Evolutionary conservation across 129 eudicot species (phyloP), one percentile per base, ranked within the genome.

Genomic region (Apium graveolens): DNA sequence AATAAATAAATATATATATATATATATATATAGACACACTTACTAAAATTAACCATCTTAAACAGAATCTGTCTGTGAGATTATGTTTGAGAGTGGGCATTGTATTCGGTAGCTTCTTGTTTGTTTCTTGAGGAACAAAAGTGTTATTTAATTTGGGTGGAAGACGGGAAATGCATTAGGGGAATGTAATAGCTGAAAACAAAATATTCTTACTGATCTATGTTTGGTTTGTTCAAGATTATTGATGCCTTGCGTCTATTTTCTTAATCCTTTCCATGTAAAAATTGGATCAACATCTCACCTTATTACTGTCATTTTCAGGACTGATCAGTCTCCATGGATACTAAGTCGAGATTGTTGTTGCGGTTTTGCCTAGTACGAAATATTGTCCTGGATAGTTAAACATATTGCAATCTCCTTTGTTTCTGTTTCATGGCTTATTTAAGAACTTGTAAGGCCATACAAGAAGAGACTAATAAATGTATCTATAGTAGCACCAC

Each of bases 161-260:
- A n/a, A 57, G 66, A 60, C 1, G 16, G 32, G 65, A 60, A 60
- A 60, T 60, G 34, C 66, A 60, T 26, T 60, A 3, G 7, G 8
- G 14, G 10, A n/a, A 10, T 2, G 24, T 24, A 9, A 24, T 57
- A 57, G 11, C 63, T 21, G 27, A 53, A 53, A 21, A 57, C 32
- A 57, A 6, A n/a, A 1, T 57, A 8, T 57, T 24, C 27, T 24
- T 57, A 9, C 65, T 21, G 9, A 8, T 55, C 3, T n/a, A 24
- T 57, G 32, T 57, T 60, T n/a, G 68, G 5, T n/a, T n/a, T 60
- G 68, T 16, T n/a, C 32, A 2, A 34, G 66, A n/a, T 60, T 82
- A 24, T 73, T 72, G 42, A 78, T 72, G 71, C 72, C 83, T 29
- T 73, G 88, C 88, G 90, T 90, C 73, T 53, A 5, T 70, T 21